A percentile compares a stretch with the other conserved stretches of the same genome.
Evolutionary conservation across 495 filamentous ascomycete species (phyloP).

Genomic region (Penicillium argentinense): DNA sequence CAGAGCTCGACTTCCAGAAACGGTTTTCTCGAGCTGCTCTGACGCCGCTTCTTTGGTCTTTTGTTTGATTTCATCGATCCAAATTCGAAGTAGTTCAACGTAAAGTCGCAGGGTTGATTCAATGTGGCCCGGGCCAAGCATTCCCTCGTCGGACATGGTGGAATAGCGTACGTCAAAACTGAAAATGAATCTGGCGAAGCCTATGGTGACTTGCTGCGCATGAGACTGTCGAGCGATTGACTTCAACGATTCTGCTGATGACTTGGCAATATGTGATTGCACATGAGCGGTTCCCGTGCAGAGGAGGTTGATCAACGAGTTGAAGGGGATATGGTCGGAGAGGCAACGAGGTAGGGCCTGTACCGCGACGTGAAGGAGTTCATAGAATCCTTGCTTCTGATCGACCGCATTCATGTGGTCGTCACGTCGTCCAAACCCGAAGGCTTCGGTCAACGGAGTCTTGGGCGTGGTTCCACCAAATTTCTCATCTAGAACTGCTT

Average conservation of each 20-base stretch:
- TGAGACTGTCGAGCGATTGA: constrained; percentile 91
- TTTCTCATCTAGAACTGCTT: constrained; percentile 93
- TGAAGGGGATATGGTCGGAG: constrained; percentile 87
- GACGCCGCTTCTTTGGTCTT: constrained; percentile 73
- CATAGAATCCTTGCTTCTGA: constrained; percentile 92
- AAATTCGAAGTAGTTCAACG: constrained; percentile 89
- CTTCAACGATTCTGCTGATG: constrained; percentile 89
- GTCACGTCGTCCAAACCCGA: constrained; percentile 82
- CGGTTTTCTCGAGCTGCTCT: constrained; percentile 58
- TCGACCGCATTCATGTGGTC: constrained; percentile 73
- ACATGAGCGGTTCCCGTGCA: constrained; percentile 97
- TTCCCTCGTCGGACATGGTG: constrained; percentile 96
- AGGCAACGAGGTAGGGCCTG: constrained; percentile 92
- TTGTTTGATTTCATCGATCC: constrained; percentile 92
- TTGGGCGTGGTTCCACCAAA: constrained; percentile 83
- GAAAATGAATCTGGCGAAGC: constrained; percentile 96
- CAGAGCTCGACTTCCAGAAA: constrained; percentile 57
- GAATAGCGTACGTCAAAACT: constrained; percentile 96
- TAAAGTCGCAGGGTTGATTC: constrained; percentile 91
- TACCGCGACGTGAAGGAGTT: constrained; percentile 91
- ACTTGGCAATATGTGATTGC: constrained; percentile 85
- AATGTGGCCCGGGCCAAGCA: constrained; percentile 93
- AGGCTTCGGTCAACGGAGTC: constrained; percentile 91
- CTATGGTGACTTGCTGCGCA: constrained; percentile 94
- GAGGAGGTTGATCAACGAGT: constrained; percentile 89